phyloP scores from a whole-genome alignment of 2,329 filamentous ascomycete species.

The Aspergillus tubingensis region DNA sequence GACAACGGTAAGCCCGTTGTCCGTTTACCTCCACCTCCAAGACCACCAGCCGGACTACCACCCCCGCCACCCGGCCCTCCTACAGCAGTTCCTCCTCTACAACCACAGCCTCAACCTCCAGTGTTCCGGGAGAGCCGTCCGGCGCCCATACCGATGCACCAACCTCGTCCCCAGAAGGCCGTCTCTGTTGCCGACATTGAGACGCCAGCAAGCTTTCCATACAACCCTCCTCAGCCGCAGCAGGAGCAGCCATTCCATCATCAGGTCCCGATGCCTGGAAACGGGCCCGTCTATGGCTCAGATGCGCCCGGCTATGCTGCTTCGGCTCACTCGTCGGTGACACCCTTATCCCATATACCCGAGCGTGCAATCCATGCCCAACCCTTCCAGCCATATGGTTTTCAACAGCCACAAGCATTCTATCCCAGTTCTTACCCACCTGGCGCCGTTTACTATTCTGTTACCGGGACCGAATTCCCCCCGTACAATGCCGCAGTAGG shows the following conservation, averaged over 20 bases:
- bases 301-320: constrained; percentile 64
- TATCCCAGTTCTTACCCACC: constrained; percentile 61
- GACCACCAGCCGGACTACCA: constrained; percentile 31
- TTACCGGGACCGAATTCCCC: constrained; percentile 41
- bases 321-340: constrained; percentile 62
- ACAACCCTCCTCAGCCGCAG: constrained; percentile 63
- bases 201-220: constrained; percentile 66
- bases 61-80: constrained; percentile 23
- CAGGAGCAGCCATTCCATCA: constrained; percentile 90
- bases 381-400: constrained; percentile 78
- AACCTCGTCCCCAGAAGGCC: constrained; percentile 90
- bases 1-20: constrained; percentile 74
- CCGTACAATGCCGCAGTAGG: constrained; percentile 51
- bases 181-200: constrained; percentile 94
- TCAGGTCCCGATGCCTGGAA: constrained; percentile 79
- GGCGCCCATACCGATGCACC: constrained; percentile 75
- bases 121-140: constrained; percentile 62
- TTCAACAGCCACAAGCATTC: constrained; percentile 58
- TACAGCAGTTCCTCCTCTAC: constrained; percentile 24
- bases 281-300: constrained; percentile 56
- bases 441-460: constrained; percentile 70
- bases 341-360: constrained; percentile 86
- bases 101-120: constrained; percentile 56
- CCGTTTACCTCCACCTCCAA: constrained; percentile 69
- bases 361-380: constrained; percentile 89